phyloP scores from a whole-genome alignment of 257 asterid species.

The Salvia splendens region DNA sequence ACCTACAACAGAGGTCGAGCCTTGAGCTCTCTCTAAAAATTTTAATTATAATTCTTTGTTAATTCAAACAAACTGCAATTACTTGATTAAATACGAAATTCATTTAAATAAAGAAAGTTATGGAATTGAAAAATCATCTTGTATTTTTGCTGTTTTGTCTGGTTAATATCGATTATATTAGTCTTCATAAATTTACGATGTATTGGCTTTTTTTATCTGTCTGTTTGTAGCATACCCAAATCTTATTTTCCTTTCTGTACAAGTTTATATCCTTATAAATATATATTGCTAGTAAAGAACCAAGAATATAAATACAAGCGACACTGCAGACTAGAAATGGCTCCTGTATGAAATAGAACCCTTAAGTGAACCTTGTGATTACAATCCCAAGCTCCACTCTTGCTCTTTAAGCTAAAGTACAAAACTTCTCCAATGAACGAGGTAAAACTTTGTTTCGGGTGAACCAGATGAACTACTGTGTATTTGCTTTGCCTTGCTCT shows the following conservation, averaged over 20 bases:
- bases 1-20: no score
- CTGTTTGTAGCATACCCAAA: not conserved
- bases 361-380: not conserved
- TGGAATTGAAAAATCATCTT: no score
- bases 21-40: no score
- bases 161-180: not conserved
- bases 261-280: not conserved
- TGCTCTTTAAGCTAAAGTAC: not conserved
- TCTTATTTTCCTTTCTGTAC: not conserved
- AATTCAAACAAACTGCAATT: no score
- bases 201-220: not conserved
- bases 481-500: not conserved
- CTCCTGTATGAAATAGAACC: no score
- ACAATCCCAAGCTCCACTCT: not conserved
- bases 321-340: not conserved
- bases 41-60: no score
- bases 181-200: not conserved
- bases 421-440: not conserved
- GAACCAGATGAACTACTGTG: conserved; percentile 8
- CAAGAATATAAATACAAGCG: not conserved
- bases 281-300: not conserved
- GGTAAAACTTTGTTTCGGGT: not conserved
- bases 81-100: no score
- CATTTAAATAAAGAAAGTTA: no score
- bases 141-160: no score